phyloP scores from a whole-genome alignment of 768 basidiomycete species.

The Boletus vinaceobasis region DNA sequence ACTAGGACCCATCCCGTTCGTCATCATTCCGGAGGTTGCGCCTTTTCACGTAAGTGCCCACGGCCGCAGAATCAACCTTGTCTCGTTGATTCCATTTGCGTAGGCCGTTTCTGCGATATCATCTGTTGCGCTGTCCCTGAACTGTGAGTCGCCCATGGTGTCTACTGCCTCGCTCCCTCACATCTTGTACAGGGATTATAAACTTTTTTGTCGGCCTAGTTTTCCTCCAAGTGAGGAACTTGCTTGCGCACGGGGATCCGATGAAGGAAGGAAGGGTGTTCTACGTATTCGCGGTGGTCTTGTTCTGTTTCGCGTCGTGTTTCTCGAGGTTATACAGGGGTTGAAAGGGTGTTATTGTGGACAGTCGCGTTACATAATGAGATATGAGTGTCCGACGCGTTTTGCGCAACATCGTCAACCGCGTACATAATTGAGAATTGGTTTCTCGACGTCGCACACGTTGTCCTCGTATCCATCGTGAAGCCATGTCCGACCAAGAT shows the following conservation, averaged over 20 bases:
- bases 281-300: constrained; percentile 69
- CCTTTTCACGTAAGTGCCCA: constrained; percentile 61
- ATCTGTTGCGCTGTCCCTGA: constrained; percentile 67
- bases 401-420: neutral
- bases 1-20: constrained; percentile 88
- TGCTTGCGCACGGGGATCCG: constrained; percentile 57
- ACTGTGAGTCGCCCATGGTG: constrained; percentile 46
- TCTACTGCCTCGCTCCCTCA: neutral
- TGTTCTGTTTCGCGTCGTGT: constrained; percentile 32
- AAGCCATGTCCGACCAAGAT: constrained; percentile 38
- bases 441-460: constrained; percentile 6
- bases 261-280: constrained; percentile 84
- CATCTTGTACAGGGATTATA: constrained; percentile 56
- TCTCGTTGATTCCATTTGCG: neutral
- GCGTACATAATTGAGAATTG: constrained; percentile 1
- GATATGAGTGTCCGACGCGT: constrained; percentile 1
- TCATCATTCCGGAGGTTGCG: constrained; percentile 88
- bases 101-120: constrained; percentile 82
- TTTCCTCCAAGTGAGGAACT: constrained; percentile 81
- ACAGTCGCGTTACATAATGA: constrained; percentile 25
- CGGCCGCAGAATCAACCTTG: neutral
- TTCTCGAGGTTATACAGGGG: constrained; percentile 28
- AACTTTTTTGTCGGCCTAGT: constrained; percentile 83
- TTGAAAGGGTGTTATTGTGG: constrained; percentile 7
- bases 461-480: neutral